Base-by-base conservation (phyloP, 1,139 yeast genomes). In the Saccharomyces hybrid region DNA sequence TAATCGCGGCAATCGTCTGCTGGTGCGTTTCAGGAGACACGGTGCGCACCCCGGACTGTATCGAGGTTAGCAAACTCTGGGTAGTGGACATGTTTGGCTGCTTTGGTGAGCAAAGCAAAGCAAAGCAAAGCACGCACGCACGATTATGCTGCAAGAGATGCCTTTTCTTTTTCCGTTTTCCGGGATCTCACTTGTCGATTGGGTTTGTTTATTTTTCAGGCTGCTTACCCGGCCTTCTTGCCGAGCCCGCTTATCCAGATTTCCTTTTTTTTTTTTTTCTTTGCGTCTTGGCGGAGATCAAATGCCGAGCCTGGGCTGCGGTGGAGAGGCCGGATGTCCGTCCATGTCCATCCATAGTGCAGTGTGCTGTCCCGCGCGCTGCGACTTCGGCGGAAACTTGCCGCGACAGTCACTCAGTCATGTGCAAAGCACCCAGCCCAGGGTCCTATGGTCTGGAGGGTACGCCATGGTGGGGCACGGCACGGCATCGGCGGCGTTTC, bases 331-430 rank as follows among this genome's bases (percentile, higher is more conserved):
- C 34, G 34, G 34, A 20, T 20, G 46, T 42, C 26, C 46, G 16
- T 47, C 11, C 32, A 34, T 20, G 23, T 20, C 23, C 23, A 20
- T 20, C 23, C 23, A 20, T 16, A 42, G 44, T 48, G 32, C 50
- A 38, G 25, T 48, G 28, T 2, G 32, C 50, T 11, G 16, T 14
- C 50, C 42, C 20, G 14, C 38, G 31, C 14, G 32, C 49, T 47
- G 41, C 50, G 50, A 42, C 50, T 48, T 48, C 46, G 44, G 50
- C 50, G 32, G 44, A 25, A 42, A 26, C 38, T 42, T 31, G 28
- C 50, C 42, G 50, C 50, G 28, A 31, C 32, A 29, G 32, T 29
- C 32, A 29, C 32, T 29, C 32, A 29, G 32, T 29, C n/a, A 29
- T 29, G 32, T 6, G 9, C 32, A 29, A 29, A 29, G 32, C 32